These are phyloP conservation scores for Euphorbia lathyris DNA, from an alignment of 345 rosid genomes.

Conservation along the genomic window DNA sequence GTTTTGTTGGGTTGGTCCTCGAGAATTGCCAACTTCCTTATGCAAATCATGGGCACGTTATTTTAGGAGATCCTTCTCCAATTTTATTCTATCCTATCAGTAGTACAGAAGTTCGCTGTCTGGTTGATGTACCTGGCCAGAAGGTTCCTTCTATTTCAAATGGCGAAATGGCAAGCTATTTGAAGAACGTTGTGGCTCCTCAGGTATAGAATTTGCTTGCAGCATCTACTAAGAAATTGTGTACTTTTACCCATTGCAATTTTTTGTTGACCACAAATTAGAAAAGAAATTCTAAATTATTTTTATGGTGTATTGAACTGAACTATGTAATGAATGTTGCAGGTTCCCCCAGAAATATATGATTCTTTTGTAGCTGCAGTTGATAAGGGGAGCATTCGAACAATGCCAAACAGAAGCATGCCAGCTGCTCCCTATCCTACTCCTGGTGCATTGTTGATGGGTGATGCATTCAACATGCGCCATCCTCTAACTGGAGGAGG, in stretches of 20 bases:
- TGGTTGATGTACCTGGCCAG: constrained; percentile 34
- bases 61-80: constrained; percentile 32
- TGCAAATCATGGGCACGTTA: constrained; percentile 28
- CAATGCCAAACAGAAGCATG: constrained; percentile 38
- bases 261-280: not conserved
- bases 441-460: constrained; percentile 31
- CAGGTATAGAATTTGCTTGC: constrained; percentile 14
- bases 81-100: constrained; percentile 30
- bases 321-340: constrained; percentile 7
- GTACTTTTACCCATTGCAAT: too few species aligned
- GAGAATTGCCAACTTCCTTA: constrained; percentile 30
- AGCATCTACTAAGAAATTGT: not conserved
- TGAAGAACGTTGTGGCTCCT: constrained; percentile 30
- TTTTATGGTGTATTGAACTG: not conserved
- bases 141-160: constrained; percentile 33
- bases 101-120: constrained; percentile 27
- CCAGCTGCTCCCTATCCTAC: constrained; percentile 34
- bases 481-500: constrained; percentile 37
- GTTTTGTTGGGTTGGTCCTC: constrained; percentile 31
- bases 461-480: constrained; percentile 36
- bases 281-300: not conserved
- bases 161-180: constrained; percentile 30
- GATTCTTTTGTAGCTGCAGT: constrained; percentile 29
- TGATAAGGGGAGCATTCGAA: constrained; percentile 30
- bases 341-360: constrained; percentile 27